Evolutionary conservation across 1,139 yeast genomes (phyloP).

Genomic region (Suhomyces yuchorum): DNA sequence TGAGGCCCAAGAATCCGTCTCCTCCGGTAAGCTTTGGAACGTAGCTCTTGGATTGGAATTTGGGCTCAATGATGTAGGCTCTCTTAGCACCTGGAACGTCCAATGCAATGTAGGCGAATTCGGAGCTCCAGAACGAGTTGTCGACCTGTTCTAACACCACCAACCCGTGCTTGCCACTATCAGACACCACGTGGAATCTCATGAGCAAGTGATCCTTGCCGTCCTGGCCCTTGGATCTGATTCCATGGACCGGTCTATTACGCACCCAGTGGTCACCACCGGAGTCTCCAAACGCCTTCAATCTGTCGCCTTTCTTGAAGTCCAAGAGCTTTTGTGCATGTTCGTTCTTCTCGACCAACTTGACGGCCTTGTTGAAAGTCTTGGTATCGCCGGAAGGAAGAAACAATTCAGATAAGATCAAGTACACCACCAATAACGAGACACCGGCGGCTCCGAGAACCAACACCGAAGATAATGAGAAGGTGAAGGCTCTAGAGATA

Average conservation of each 20-base stretch:
- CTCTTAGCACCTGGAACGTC: constrained; percentile 75
- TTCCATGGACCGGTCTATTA: constrained; percentile 74
- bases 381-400: constrained; percentile 91
- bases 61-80: constrained; percentile 71
- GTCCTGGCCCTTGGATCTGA: constrained; percentile 59
- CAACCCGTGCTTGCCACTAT: constrained; percentile 53
- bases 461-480: constrained; percentile 59
- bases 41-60: constrained; percentile 41
- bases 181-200: constrained; percentile 85
- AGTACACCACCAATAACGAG: constrained; percentile 70
- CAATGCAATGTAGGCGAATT: constrained; percentile 71
- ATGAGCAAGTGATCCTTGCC: constrained; percentile 80
- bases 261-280: constrained; percentile 78
- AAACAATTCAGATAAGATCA: constrained; percentile 74
- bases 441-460: constrained; percentile 71
- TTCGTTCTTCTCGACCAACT: constrained; percentile 68
- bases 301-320: constrained; percentile 55
- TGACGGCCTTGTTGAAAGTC: constrained; percentile 83
- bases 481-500: constrained; percentile 59
- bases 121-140: constrained; percentile 64
- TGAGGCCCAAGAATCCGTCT: constrained; percentile 73
- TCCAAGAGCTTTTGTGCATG: constrained; percentile 60
- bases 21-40: constrained; percentile 36
- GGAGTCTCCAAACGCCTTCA: constrained; percentile 83
- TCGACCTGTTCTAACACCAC: constrained; percentile 81